Conservation (phyloP, 2,329 filamentous ascomycete species). For the Ophiocordyceps unilateralis region DNA sequence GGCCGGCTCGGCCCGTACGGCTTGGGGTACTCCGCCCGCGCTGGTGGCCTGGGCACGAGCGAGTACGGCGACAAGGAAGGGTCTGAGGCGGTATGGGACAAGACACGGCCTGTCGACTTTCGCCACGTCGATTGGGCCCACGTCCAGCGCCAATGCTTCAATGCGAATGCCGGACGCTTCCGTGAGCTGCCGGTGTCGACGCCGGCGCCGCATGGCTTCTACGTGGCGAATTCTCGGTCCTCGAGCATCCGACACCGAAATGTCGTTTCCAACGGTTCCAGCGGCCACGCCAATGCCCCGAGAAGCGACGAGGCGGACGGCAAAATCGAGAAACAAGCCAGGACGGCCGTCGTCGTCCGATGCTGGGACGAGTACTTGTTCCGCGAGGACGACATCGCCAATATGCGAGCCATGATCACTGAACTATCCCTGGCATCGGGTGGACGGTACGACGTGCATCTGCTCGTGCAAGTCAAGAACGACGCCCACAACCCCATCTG, state of each 20-base stretch:
- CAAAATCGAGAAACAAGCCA: constrained; percentile 10
- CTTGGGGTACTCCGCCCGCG: constrained; percentile 62
- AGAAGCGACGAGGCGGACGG: constrained; percentile 1
- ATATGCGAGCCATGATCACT: constrained; percentile 66
- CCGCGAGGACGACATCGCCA: constrained; percentile 64
- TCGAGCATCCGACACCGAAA: not conserved
- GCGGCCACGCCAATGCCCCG: constrained; percentile 1
- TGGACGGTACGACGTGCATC: constrained; percentile 72
- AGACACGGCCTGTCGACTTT: constrained; percentile 58
- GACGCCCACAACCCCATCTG: constrained; percentile 61
- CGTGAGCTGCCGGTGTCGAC: constrained; percentile 23
- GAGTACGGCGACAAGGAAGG: constrained; percentile 72
- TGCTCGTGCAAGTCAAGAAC: constrained; percentile 70
- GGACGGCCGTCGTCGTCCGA: constrained; percentile 63
- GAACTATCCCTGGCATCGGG: constrained; percentile 69
- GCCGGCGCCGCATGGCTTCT: constrained; percentile 31
- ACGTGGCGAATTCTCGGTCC: constrained; percentile 12
- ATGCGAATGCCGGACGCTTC: constrained; percentile 56
- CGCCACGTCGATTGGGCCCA: constrained; percentile 62
- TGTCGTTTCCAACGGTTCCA: not conserved
- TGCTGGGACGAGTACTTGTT: constrained; percentile 71
- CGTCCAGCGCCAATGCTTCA: constrained; percentile 55
- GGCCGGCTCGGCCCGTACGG: constrained; percentile 82
- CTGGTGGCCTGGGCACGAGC: constrained; percentile 70
- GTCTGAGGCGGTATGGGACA: constrained; percentile 61